A percentile compares a stretch with the other conserved stretches of the same genome.
phyloP scores from a whole-genome alignment of 805 yeast species.

The Candida rishiriensis region DNA sequence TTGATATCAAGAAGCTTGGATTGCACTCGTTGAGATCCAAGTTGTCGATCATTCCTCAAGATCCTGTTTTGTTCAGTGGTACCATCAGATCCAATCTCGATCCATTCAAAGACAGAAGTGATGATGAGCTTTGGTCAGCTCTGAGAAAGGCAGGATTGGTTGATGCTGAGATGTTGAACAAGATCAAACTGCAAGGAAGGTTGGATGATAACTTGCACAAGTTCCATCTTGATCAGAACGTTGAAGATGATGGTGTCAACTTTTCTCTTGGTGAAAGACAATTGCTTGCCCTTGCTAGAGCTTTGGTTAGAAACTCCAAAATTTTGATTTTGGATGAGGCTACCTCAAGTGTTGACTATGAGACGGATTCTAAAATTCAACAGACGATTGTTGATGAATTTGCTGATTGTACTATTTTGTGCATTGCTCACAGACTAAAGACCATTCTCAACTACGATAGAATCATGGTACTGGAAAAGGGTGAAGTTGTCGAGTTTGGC shows the following conservation, averaged over 20 bases:
- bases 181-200: constrained; percentile 30
- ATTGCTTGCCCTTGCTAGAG: constrained; percentile 64
- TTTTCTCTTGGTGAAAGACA: constrained; percentile 73
- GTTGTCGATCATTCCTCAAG: constrained; percentile 83
- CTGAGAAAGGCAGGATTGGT: constrained; percentile 54
- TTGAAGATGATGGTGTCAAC: constrained; percentile 67
- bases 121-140: constrained; percentile 56
- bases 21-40: constrained; percentile 65
- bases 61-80: constrained; percentile 81
- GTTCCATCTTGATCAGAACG: constrained; percentile 55
- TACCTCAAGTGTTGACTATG: constrained; percentile 71
- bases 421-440: constrained; percentile 68
- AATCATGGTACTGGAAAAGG: constrained; percentile 56
- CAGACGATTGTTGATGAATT: constrained; percentile 55
- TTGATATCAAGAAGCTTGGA: constrained; percentile 62
- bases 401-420: constrained; percentile 57
- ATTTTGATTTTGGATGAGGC: constrained; percentile 72
- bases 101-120: constrained; percentile 59
- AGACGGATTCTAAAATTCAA: constrained; percentile 65
- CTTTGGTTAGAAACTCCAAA: constrained; percentile 58
- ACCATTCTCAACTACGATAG: constrained; percentile 59
- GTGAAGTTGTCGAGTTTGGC: constrained; percentile 51
- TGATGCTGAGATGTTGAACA: constrained; percentile 32
- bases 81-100: constrained; percentile 72
- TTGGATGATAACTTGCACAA: constrained; percentile 38